Conservation (phyloP, 257 asterid genomes). For the Fraxinus anomala region DNA sequence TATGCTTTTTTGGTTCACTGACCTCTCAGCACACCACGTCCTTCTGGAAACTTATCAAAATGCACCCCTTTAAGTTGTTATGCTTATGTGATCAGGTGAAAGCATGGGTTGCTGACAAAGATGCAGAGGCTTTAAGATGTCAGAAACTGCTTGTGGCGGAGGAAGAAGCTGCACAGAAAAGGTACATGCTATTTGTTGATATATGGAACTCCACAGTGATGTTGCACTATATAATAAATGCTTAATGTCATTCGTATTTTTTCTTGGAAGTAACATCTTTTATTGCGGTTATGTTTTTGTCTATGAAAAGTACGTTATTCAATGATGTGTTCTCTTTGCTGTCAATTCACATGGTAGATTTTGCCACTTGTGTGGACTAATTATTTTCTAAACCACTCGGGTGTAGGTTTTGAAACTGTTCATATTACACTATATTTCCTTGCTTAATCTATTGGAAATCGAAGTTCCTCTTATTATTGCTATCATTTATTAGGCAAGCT, state of each 20-base stretch:
- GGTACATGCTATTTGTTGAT: constrained; percentile 42
- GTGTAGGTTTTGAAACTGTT: background rate
- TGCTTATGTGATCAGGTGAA: constrained; percentile 65
- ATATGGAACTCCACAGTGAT: background rate
- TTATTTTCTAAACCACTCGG: background rate
- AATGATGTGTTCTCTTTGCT: background rate
- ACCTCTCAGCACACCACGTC: constrained; percentile 15
- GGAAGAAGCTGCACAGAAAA: constrained; percentile 86
- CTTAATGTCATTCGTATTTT: background rate
- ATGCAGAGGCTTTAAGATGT: constrained; percentile 93
- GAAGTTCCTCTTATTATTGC: background rate
- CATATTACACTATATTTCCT: background rate
- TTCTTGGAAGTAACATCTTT: constrained; percentile 12
- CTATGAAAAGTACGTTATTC: background rate
- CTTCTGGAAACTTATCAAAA: background rate
- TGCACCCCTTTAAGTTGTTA: background rate
- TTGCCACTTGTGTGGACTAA: background rate
- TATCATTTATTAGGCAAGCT: constrained; percentile 54
- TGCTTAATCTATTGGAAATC: background rate
- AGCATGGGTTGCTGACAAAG: constrained; percentile 90
- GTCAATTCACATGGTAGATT: background rate
- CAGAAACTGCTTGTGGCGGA: constrained; percentile 97
- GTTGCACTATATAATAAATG: background rate
- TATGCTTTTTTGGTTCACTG: background rate
- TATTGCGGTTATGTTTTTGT: background rate